Evolutionary conservation across 2,329 filamentous ascomycete species (phyloP).

Genomic region (Didymella pomorum): DNA sequence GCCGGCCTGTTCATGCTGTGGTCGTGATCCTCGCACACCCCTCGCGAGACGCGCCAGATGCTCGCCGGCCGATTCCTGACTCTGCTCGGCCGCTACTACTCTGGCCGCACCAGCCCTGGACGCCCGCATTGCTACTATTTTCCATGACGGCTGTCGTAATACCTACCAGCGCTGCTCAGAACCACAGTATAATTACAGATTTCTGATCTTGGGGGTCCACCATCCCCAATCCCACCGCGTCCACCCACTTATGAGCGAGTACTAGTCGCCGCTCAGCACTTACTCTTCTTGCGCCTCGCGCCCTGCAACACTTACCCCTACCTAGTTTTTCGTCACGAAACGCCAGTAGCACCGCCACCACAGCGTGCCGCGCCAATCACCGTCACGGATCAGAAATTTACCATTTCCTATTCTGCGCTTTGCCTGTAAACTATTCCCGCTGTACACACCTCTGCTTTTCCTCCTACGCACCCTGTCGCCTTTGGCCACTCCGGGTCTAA

Average conservation of each 20-base stretch:
- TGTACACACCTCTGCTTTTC: conserved; percentile 16
- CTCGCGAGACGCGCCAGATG: conserved; percentile 42
- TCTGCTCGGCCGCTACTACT: conserved; percentile 39
- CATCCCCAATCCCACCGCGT: conserved; percentile 33
- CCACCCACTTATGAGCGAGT: conserved; percentile 40
- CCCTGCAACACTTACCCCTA: conserved; percentile 52
- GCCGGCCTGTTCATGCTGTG: conserved; percentile 21
- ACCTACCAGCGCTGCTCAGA: conserved; percentile 26
- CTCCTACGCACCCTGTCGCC: conserved; percentile 13
- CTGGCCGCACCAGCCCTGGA: conserved; percentile 37
- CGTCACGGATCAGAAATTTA: conserved; percentile 22
- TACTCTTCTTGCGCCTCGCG: conserved; percentile 52
- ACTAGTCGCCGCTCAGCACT: conserved; percentile 38
- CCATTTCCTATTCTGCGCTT: conserved; percentile 43
- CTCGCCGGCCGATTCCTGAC: conserved; percentile 33
- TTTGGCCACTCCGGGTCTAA: conserved; percentile 24
- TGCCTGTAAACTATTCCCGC: conserved; percentile 36
- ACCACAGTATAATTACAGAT: conserved; percentile 36
- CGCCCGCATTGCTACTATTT: conserved; percentile 20
- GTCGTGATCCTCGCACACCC: conserved; percentile 27
- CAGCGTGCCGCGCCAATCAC: conserved; percentile 39
- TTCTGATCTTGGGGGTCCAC: conserved; percentile 38
- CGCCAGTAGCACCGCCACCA: conserved; percentile 32
- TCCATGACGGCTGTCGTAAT: conserved; percentile 35
- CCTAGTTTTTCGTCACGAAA: conserved; percentile 42